phyloP scores from a whole-genome alignment of 164 flowering plant species.

The Echeveria elegans region DNA sequence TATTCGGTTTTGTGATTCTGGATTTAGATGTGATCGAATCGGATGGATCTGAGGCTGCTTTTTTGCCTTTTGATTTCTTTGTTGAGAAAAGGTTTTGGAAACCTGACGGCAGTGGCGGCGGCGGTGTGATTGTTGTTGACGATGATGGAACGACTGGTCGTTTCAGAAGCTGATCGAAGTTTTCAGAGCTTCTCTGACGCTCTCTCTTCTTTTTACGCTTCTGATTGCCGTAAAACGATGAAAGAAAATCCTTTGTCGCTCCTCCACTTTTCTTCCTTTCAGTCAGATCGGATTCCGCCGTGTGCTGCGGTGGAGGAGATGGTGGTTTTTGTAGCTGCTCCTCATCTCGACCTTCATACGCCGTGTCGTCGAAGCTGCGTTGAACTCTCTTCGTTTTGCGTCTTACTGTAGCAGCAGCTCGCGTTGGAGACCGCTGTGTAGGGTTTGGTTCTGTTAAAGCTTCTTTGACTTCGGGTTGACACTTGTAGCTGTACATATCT shows the following conservation, averaged over 20 bases:
- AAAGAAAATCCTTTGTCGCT: slow-evolving; percentile 33
- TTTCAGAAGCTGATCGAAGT: too few species aligned
- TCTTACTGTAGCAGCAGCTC: slow-evolving; percentile 12
- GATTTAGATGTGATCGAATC: background rate
- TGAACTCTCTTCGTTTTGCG: slow-evolving; percentile 18
- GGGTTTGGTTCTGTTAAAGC: background rate
- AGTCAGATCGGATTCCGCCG: slow-evolving; percentile 11
- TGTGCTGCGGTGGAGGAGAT: slow-evolving; percentile 13
- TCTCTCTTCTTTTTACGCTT: slow-evolving; percentile 38
- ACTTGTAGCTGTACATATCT: background rate
- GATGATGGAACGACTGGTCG: too few species aligned
- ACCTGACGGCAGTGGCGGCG: slow-evolving; percentile 11
- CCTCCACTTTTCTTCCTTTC: slow-evolving; percentile 34
- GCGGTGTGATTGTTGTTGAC: slow-evolving; percentile 13
- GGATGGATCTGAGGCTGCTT: background rate
- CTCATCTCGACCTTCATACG: slow-evolving; percentile 7
- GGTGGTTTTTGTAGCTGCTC: slow-evolving; percentile 25
- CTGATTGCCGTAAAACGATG: slow-evolving; percentile 16
- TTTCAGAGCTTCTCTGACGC: slow-evolving; percentile 36
- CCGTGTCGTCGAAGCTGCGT: slow-evolving; percentile 14
- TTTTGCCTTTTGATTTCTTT: slow-evolving; percentile 1
- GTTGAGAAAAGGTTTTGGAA: slow-evolving; percentile 1
- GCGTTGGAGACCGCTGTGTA: too few species aligned
- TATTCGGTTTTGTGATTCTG: background rate
- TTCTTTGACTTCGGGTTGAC: slow-evolving; percentile 4